Conservation (phyloP, 805 yeast genomes). For the Lipomyces yamadae region DNA sequence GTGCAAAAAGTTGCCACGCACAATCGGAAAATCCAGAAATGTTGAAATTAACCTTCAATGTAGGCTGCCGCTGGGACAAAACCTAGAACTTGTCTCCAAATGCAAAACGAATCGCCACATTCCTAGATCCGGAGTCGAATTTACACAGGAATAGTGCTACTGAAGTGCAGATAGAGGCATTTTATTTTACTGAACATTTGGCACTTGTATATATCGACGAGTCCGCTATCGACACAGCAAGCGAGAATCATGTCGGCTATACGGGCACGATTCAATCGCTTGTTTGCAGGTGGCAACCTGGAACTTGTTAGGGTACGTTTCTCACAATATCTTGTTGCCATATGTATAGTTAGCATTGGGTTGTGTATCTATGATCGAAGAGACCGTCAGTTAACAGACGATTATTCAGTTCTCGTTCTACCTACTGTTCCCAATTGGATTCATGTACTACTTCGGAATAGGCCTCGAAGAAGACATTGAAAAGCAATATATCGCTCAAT, state of each 20-base stretch:
- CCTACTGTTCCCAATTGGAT: conserved; percentile 33
- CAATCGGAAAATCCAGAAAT: too few species aligned
- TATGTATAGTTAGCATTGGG: too few species aligned
- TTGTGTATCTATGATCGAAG: neutral
- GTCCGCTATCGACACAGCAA: neutral
- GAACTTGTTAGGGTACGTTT: conserved; percentile 29
- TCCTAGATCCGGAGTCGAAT: too few species aligned
- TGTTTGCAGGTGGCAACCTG: conserved; percentile 30
- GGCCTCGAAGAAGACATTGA: conserved; percentile 35
- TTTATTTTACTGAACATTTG: too few species aligned
- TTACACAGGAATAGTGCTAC: too few species aligned
- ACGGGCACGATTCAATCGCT: conserved; percentile 19
- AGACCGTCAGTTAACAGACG: neutral
- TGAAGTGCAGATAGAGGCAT: too few species aligned
- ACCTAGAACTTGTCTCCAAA: too few species aligned
- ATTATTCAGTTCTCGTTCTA: conserved; percentile 27
- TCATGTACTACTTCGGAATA: conserved; percentile 32
- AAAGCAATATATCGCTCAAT: conserved; percentile 16
- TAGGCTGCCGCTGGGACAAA: too few species aligned
- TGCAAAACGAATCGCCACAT: too few species aligned
- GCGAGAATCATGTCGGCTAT: neutral
- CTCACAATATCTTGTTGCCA: neutral
- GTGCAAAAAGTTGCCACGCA: too few species aligned
- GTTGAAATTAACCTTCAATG: too few species aligned
- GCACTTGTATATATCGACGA: too few species aligned